Base-by-base conservation (phyloP, 371 early-diverging fungal species). In the Circinella umbellata region DNA sequence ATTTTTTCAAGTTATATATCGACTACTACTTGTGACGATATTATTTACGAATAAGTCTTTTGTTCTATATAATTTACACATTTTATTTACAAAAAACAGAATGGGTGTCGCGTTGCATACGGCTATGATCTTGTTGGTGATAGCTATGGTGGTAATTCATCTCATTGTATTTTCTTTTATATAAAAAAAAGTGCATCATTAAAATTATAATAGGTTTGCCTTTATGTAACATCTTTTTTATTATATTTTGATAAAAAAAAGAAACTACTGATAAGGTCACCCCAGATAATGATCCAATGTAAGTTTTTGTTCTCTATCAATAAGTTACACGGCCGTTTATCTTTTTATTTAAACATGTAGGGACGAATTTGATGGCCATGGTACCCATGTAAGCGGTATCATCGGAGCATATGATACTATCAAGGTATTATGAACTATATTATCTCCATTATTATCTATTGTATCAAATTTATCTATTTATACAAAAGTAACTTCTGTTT, bases 111-210 rank as follows among this genome's bases (percentile, higher is more conserved):
- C 69, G 80, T 91, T 46, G 78, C 74, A 38, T 84, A 82, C 55
- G 93, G 93, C 18, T 84, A 85, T 68, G 92, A 93, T 74, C 76
- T 91, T 37, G 88, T 87, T 35, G 87, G 89, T 14, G 86, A 87
- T 49, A 69, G 64, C 18, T 84, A 75, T 54, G 62, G 76, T 68
- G 64, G 64, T 64, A 49, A 64, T 14, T 42, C 3, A 9, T 47
- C 15, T 47, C 9, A 47, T 47, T 47, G 47, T 47, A 47, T 54
- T 15, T n/a, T n/a, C n/a, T n/a, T 54, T 54, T 14, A 54, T 1
- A 11, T 4, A 54, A 1, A n/a, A 54, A 7, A 54, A n/a, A n/a
- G 54, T 11, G 47, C 47, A 15, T 27, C 27, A 27, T 27, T 0
- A 27, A 27, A 27, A 27, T 27, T 27, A 27, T 27, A 27, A 27